Conservation (phyloP, 805 yeast species). For the Saccharomycopsis sp. region DNA sequence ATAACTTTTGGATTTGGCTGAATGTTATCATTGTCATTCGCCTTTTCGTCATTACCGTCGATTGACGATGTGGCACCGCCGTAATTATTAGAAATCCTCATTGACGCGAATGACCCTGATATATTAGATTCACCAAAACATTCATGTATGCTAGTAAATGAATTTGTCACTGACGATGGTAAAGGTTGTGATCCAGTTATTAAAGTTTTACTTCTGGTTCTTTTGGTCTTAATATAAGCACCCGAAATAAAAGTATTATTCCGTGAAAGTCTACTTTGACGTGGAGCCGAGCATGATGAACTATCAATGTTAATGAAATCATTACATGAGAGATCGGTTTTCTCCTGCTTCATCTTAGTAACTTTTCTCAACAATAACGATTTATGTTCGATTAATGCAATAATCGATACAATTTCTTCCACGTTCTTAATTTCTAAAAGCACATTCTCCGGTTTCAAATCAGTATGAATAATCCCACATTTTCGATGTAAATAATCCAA, state of each 20-base stretch:
- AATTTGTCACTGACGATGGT: slow-evolving; percentile 68
- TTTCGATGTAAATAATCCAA: slow-evolving; percentile 51
- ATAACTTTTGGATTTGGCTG: not conserved
- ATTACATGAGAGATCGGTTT: not conserved
- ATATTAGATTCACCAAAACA: slow-evolving; percentile 3
- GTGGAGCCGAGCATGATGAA: not conserved
- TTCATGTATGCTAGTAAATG: not conserved
- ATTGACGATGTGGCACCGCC: not conserved
- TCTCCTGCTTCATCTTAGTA: slow-evolving; percentile 23
- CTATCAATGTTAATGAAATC: not conserved
- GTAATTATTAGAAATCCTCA: slow-evolving; percentile 3
- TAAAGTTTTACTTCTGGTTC: slow-evolving; percentile 26
- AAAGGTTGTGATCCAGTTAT: slow-evolving; percentile 90
- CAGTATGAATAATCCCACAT: slow-evolving; percentile 68
- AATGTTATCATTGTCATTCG: not conserved
- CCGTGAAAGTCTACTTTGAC: not conserved
- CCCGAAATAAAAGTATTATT: not conserved
- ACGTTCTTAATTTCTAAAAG: slow-evolving; percentile 48
- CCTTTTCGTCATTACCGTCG: not conserved
- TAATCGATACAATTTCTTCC: slow-evolving; percentile 38
- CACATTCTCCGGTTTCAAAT: slow-evolving; percentile 69
- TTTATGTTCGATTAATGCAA: slow-evolving; percentile 30
- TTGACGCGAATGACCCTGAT: slow-evolving; percentile 16
- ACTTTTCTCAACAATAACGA: slow-evolving; percentile 15
- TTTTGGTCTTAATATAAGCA: slow-evolving; percentile 2